phyloP scores from a whole-genome alignment of 495 filamentous ascomycete species.

The Neurospora sp. region DNA sequence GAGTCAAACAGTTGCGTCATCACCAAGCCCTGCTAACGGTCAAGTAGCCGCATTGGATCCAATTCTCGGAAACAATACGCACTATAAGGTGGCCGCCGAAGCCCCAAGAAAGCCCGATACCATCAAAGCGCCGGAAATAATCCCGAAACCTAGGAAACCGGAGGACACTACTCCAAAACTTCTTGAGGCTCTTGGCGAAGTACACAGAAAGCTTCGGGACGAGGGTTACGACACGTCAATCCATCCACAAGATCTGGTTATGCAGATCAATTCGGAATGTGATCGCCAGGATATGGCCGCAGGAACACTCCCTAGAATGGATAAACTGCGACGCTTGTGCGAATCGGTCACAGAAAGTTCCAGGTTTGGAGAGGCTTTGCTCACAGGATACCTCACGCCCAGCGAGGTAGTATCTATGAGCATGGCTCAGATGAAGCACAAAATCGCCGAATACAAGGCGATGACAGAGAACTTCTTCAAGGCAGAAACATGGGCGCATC shows the following conservation, averaged over 20 bases:
- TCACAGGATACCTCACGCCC: constrained; percentile 11
- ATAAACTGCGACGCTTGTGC: constrained; percentile 8
- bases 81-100: neutral
- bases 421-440: constrained; percentile 5
- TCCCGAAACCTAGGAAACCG: neutral
- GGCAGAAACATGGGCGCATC: constrained; percentile 6
- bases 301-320: constrained; percentile 8
- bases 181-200: neutral
- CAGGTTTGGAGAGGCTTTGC: constrained; percentile 17
- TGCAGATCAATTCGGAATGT: neutral
- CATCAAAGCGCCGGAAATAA: neutral
- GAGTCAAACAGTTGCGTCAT: neutral
- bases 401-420: constrained; percentile 2
- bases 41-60: neutral
- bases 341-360: neutral
- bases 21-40: neutral
- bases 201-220: neutral
- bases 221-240: neutral
- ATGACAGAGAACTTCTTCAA: constrained; percentile 9
- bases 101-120: neutral
- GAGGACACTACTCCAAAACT: neutral
- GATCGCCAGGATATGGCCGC: neutral
- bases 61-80: constrained; percentile 1
- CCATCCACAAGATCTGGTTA: neutral
- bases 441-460: neutral